Conservation (phyloP, 805 yeast species). For the Yamadazyma paraphyllophila region DNA sequence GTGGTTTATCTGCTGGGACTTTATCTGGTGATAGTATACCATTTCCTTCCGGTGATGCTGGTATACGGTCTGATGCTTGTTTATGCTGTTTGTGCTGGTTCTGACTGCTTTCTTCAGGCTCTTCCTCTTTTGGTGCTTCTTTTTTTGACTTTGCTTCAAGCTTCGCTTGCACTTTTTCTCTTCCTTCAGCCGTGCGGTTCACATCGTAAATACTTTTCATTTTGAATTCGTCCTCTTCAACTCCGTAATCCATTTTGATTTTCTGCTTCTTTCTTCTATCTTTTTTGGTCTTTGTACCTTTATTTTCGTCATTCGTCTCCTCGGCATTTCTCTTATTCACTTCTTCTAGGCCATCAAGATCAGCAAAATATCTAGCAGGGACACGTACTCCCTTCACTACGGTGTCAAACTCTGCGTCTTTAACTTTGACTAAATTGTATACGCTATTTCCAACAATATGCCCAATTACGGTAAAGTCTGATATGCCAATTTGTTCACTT, state of each 20-base stretch:
- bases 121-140: background rate
- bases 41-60: too few relatives aligned
- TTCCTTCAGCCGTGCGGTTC: background rate
- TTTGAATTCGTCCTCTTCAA: conserved; percentile 37
- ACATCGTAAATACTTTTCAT: conserved; percentile 46
- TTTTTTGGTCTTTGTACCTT: background rate
- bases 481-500: conserved; percentile 31
- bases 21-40: background rate
- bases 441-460: conserved; percentile 55
- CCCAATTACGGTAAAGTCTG: conserved; percentile 50
- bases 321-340: background rate
- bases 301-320: background rate
- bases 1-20: too few relatives aligned
- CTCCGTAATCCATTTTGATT: conserved; percentile 35
- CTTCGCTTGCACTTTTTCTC: background rate
- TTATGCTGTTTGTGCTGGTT: background rate
- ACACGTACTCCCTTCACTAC: conserved; percentile 42
- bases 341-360: conserved; percentile 12
- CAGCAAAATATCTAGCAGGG: conserved; percentile 49
- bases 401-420: conserved; percentile 45
- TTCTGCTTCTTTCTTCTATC: conserved; percentile 25
- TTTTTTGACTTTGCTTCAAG: background rate
- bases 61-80: too few relatives aligned
- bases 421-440: conserved; percentile 50
- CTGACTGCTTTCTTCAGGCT: background rate